phyloP scores from a whole-genome alignment of 1,284 basidiomycete species.

The Abortiporus biennis region DNA sequence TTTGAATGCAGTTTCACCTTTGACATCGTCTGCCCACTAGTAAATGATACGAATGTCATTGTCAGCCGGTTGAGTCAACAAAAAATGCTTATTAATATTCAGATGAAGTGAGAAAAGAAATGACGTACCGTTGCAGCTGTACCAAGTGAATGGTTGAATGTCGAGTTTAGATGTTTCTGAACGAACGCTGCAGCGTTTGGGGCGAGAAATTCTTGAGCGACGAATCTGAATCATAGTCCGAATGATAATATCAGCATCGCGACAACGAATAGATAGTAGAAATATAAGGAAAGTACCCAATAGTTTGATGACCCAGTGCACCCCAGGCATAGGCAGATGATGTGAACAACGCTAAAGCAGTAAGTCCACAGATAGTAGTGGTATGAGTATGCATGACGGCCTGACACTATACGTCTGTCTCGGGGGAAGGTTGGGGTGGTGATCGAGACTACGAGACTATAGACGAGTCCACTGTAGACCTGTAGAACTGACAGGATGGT shows the following conservation, averaged over 20 bases:
- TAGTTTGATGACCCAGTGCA: conserved; percentile 34
- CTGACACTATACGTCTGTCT: no score
- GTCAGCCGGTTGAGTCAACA: background rate
- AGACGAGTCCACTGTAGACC: no score
- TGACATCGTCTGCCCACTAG: conserved; percentile 43
- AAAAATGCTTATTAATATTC: background rate
- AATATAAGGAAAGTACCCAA: conserved; percentile 20
- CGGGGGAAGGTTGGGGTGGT: no score
- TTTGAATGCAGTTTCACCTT: conserved; percentile 28
- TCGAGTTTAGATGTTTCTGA: conserved; percentile 32
- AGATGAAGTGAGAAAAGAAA: background rate
- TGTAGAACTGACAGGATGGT: no score
- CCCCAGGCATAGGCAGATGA: conserved; percentile 32
- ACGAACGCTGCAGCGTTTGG: conserved; percentile 40
- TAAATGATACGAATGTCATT: background rate
- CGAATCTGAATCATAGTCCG: no score
- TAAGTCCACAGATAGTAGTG: no score
- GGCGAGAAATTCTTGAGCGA: conserved; percentile 32
- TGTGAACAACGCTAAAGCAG: no score
- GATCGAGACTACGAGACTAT: no score
- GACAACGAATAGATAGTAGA: conserved; percentile 14
- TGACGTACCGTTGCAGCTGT: conserved; percentile 36
- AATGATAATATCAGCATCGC: no score
- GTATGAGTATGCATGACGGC: no score
- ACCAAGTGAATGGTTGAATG: conserved; percentile 36